Evolutionary conservation across 176 grass and related monocot genomes (phyloP).

Genomic region (Secale cereale): DNA sequence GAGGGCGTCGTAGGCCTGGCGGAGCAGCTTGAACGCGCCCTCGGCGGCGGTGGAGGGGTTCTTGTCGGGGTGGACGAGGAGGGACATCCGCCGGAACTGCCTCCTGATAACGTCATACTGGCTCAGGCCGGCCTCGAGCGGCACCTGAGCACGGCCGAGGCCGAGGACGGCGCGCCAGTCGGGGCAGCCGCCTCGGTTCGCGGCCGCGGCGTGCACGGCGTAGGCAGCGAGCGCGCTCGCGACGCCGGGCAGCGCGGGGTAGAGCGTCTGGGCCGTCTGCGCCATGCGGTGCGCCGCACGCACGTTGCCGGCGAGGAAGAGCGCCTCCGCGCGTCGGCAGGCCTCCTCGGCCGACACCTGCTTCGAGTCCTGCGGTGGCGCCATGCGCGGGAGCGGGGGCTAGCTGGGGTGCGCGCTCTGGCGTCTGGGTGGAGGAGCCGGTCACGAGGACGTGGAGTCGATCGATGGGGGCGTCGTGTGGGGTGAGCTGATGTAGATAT

Average conservation of each 20-base stretch:
- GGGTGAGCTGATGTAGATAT: too few relatives aligned
- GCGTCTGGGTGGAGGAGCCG: neutral
- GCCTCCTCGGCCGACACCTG: slow-evolving; percentile 2
- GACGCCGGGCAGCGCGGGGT: neutral
- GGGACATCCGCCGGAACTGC: neutral
- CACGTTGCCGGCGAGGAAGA: slow-evolving; percentile 20
- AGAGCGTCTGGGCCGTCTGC: neutral
- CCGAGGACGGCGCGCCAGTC: slow-evolving; percentile 15
- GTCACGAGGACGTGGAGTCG: neutral
- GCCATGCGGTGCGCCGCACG: neutral
- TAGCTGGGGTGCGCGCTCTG: neutral
- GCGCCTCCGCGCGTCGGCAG: neutral
- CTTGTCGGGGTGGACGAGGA: slow-evolving; percentile 25
- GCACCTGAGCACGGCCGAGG: neutral
- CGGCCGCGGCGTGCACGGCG: neutral
- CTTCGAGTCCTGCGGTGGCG: neutral
- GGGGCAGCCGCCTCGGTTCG: neutral
- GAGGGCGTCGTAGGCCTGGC: neutral
- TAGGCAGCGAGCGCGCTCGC: slow-evolving; percentile 21
- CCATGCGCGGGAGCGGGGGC: neutral
- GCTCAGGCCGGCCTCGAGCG: neutral
- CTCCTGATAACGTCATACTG: neutral
- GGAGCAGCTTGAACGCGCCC: slow-evolving; percentile 21
- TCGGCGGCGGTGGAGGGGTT: slow-evolving; percentile 19
- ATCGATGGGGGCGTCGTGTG: neutral